Evolutionary conservation across 257 asterid genomes (phyloP), one percentile per base, ranked within the genome.

Genomic region (Plectranthus barbatus): DNA sequence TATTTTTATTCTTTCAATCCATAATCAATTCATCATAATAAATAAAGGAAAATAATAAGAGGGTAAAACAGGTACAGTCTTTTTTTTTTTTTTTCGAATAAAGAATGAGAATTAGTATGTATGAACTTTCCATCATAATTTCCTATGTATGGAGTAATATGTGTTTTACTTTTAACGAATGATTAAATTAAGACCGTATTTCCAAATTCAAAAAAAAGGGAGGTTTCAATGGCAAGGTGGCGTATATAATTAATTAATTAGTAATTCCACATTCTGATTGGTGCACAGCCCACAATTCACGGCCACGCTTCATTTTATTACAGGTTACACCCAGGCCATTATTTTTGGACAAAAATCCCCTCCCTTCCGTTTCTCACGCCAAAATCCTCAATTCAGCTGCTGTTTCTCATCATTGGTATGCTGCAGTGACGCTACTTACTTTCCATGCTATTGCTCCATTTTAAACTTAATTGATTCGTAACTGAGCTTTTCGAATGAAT

Each of bases 331-430:
- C 31, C 31, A 26, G 3, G 31, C 31, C 31, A 26, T 26, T 51
- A 40, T 52, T 60, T 26, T 14, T 14, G 48, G 51, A 48, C 53
- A 46, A 67, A 48, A 71, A 47, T 62, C 69, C 70, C 31, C 61
- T 34, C 40, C 77, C 70, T 53, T 20, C 70, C 78, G 63, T 64
- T 64, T 72, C 71, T 60, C 67, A 74, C 67, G 77, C 74, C 17
- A 20, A 21, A 39, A 58, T 58, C 50, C 8, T 20, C 41, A 56
- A 3, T 5, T 41, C 23, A 49, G 39, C 72, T 34, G 53, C 72
- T 52, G 13, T 70, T 67, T 4, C 29, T 52, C 47, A 65, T 48
- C 56, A 60, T 69, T 74, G 64, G 31, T 58, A 56, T 31, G 29
- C 33, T 50, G 39, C 42, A 60, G 52, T 56, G 6, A 37, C 62